These are phyloP conservation scores for Ilyonectria destructans DNA, from an alignment of 2,329 filamentous ascomycete species.

Conservation along the genomic window DNA sequence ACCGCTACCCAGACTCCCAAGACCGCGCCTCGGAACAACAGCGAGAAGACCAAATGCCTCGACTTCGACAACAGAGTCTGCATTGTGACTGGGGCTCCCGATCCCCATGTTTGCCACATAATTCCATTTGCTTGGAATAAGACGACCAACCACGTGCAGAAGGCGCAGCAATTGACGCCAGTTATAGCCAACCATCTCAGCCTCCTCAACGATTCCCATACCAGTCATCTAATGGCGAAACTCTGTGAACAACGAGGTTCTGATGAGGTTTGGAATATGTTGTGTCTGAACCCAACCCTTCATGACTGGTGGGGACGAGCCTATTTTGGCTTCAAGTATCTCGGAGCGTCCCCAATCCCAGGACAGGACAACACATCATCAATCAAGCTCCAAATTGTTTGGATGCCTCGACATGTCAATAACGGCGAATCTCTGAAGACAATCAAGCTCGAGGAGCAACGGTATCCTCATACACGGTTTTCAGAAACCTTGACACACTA, in stretches of 20 bases:
- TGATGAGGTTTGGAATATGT: slow-evolving; percentile 8
- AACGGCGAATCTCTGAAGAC: too few relatives aligned
- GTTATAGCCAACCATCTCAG: background rate
- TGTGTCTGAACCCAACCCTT: background rate
- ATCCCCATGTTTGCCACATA: background rate
- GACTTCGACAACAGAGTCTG: too few relatives aligned
- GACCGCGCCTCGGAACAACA: too few relatives aligned
- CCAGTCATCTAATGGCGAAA: too few relatives aligned
- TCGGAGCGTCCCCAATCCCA: background rate
- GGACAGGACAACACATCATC: too few relatives aligned
- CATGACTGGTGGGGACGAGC: background rate
- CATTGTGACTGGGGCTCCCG: too few relatives aligned
- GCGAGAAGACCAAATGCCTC: too few relatives aligned
- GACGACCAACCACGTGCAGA: background rate
- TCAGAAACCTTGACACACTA: too few relatives aligned
- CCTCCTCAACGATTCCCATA: background rate
- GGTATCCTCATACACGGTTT: too few relatives aligned
- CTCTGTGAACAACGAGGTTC: background rate
- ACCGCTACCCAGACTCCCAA: too few relatives aligned
- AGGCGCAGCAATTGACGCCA: too few relatives aligned
- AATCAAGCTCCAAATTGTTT: slow-evolving; percentile 2
- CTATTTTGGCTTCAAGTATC: slow-evolving; percentile 7
- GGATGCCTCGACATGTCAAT: slow-evolving; percentile 3
- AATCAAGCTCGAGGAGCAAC: too few relatives aligned
- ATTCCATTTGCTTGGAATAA: background rate